Evolutionary conservation across 2,329 filamentous ascomycete species (phyloP), one percentile per base, ranked within the genome.

Genomic region (Cadophora sp.): DNA sequence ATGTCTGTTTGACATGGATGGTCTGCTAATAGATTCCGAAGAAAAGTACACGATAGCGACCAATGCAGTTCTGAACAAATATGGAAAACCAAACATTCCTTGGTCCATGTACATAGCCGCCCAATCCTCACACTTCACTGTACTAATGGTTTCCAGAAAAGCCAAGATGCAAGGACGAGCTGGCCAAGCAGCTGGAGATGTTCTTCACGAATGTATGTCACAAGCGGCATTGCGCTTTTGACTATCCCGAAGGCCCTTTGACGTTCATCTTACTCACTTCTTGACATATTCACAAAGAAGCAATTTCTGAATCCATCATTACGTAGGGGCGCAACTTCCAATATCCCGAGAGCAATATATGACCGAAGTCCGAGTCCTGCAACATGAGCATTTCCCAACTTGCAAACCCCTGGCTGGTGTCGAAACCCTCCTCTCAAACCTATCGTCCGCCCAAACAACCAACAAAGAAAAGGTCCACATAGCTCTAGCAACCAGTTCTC

Each of bases 1-100:
- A 74, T 97, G 94, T 80, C 90, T 99, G 72, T 98, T 99, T 80
- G 96, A 99, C 84, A 97, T 98, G 94, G 96, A 99, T 80, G 96
- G 96, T 69, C 90, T 99, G 43, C 88, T 99, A 24, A 92, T 99
- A 78, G 90, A 98, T 81, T 94, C 92, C 40, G 96, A 98, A 83
- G 96, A 98, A 77, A 74, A 97, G 66, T 98, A 98, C 84, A 96
- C 93, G 0, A 79, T 87, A 29, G 91, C 92, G 80, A 91, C 94
- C 69, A 97, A 99, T 81, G 84, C 88, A 27, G 87, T 98, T 46
- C 89, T 99, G 48, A 84, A 85, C 66, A 89, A 91, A 77, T 93
- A 96, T 80, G 87, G 85, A 75, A 89, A 88, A 61, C 91, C 92
- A 0, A 79, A 83, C 16, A 84, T 98, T n/a, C 95, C 96, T 0